Evolutionary conservation across 305 asterid species (phyloP).

Genomic region (Salvia sclarea): DNA sequence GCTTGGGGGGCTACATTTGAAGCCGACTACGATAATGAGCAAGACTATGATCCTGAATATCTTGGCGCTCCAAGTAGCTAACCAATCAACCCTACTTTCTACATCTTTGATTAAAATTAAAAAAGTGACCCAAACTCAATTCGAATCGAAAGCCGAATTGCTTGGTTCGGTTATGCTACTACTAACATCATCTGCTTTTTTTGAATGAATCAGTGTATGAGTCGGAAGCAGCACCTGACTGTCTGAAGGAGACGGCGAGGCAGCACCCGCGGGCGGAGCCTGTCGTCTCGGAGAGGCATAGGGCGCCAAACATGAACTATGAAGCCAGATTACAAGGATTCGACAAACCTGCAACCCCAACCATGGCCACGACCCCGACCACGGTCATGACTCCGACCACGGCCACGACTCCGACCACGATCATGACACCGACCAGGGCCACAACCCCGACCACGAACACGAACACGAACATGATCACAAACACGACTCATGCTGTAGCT

Average conservation of each 20-base stretch:
- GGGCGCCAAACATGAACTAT: constrained; percentile 41
- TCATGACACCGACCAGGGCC: too few species aligned
- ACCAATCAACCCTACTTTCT: neutral
- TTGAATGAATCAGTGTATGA: constrained; percentile 67
- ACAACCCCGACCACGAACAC: too few species aligned
- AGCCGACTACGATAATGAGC: constrained; percentile 43
- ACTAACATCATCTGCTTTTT: neutral
- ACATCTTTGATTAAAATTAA: too few species aligned
- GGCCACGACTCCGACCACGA: constrained; percentile 28
- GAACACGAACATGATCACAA: constrained; percentile 30
- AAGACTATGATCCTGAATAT: constrained; percentile 74
- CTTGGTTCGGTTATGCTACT: neutral
- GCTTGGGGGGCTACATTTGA: constrained; percentile 50
- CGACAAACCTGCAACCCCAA: constrained; percentile 21
- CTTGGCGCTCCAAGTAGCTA: constrained; percentile 92
- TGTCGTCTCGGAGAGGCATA: constrained; percentile 58
- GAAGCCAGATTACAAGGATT: constrained; percentile 29
- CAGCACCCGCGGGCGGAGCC: constrained; percentile 90
- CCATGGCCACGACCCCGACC: constrained; percentile 25
- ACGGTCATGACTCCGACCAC: constrained; percentile 28
- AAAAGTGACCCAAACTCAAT: too few species aligned
- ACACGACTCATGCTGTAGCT: constrained; percentile 41
- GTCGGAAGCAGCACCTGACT: constrained; percentile 81
- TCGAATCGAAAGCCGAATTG: neutral
- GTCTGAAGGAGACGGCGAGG: constrained; percentile 63